Percentiles rank a stretch among this genome's conserved stretches.
Evolutionary conservation across 179 eudicot species (phyloP).

Genomic region (Beta lomatogona): DNA sequence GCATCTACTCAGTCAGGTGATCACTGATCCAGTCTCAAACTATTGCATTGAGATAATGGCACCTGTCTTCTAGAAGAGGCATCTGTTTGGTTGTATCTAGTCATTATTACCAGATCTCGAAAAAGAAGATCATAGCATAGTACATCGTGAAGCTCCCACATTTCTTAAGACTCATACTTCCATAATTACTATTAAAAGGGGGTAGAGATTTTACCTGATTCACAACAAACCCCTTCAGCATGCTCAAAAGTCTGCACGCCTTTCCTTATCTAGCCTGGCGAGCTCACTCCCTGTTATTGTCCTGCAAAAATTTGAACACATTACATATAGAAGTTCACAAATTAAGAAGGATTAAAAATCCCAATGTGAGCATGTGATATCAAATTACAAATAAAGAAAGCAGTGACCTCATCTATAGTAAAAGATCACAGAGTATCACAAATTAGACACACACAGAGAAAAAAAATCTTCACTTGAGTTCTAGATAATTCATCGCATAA

Average conservation of each 20-base stretch:
- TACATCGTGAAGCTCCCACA: neutral
- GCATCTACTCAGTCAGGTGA: neutral
- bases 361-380: too few relatives aligned
- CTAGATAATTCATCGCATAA: neutral
- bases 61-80: neutral
- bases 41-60: neutral
- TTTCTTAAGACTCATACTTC: neutral
- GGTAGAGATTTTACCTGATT: slow-evolving; percentile 42
- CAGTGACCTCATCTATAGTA: neutral
- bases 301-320: slow-evolving; percentile 31
- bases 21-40: neutral
- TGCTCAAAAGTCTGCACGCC: slow-evolving; percentile 46
- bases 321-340: neutral
- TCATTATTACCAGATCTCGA: neutral
- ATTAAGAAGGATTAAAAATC: neutral
- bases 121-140: neutral
- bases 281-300: slow-evolving; percentile 50
- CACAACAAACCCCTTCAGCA: slow-evolving; percentile 55
- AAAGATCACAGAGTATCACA: neutral
- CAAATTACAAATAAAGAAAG: neutral
- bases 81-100: too few relatives aligned
- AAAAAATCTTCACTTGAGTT: neutral
- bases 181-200: neutral
- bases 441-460: neutral
- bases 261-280: slow-evolving; percentile 47